Percentiles rank a stretch among this genome's conserved stretches.
Conservation (phyloP, 2,329 filamentous ascomycete genomes). For the Penicillium capsulatum region DNA sequence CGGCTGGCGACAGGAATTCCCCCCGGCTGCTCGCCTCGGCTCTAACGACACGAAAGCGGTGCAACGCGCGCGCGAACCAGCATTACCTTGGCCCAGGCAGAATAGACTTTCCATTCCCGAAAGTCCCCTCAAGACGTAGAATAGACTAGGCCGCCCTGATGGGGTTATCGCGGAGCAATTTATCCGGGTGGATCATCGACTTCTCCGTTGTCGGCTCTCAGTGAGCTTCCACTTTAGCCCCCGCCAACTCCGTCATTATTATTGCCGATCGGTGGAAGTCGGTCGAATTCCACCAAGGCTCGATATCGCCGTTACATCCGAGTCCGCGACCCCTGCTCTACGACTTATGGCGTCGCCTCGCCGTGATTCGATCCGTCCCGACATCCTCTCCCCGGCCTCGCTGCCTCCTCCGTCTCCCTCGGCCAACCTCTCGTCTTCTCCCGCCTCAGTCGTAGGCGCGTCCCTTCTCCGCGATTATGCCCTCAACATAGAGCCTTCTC, state of each 20-base stretch:
- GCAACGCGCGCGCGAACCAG: too few relatives aligned
- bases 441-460: constrained; percentile 32
- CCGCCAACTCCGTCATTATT: neutral
- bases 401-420: neutral
- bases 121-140: too few relatives aligned
- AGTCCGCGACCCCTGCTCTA: constrained; percentile 10
- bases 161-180: too few relatives aligned
- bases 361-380: constrained; percentile 16
- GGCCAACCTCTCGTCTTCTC: constrained; percentile 17
- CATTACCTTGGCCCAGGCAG: too few relatives aligned
- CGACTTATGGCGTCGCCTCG: constrained; percentile 20
- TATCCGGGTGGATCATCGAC: neutral
- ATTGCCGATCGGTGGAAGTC: constrained; percentile 12
- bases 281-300: constrained; percentile 8
- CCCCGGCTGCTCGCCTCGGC: too few relatives aligned
- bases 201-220: too few relatives aligned
- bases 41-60: too few relatives aligned
- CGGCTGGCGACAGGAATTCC: too few relatives aligned
- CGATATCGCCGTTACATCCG: constrained; percentile 32
- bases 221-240: too few relatives aligned
- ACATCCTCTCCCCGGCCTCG: constrained; percentile 2
- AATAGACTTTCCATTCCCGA: too few relatives aligned
- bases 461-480: constrained; percentile 44
- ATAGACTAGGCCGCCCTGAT: too few relatives aligned
- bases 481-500: constrained; percentile 41